Conservation (phyloP, 164 flowering plant genomes). For the Aristolochia fimbriata region DNA sequence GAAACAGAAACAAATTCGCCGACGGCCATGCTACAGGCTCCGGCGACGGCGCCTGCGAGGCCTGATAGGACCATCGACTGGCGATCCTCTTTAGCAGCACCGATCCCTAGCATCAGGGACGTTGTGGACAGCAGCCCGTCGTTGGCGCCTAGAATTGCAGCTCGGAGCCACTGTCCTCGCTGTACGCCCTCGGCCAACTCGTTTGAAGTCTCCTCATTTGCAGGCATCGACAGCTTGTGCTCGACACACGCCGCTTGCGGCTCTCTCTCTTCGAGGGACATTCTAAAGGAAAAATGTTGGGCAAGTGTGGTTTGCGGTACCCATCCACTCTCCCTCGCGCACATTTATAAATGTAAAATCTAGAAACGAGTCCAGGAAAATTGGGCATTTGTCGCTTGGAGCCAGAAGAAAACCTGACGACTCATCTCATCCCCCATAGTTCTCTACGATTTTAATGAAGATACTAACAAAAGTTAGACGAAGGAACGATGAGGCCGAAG, state of each 20-base stretch:
- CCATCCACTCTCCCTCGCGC: too few species aligned
- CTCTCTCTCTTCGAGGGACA: too few species aligned
- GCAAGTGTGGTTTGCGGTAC: too few species aligned
- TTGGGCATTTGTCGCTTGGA: too few species aligned
- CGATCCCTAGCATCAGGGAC: conserved; percentile 48
- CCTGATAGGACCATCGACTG: conserved; percentile 43
- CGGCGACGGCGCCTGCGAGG: conserved; percentile 61
- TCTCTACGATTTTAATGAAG: too few species aligned
- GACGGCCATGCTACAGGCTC: conserved; percentile 63
- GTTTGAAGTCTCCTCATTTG: background rate
- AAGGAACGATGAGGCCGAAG: too few species aligned
- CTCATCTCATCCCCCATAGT: too few species aligned
- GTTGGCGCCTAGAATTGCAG: conserved; percentile 50
- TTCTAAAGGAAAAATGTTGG: too few species aligned
- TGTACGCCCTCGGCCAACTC: conserved; percentile 8
- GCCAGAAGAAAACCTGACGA: too few species aligned
- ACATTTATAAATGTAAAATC: too few species aligned
- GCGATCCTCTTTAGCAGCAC: conserved; percentile 35
- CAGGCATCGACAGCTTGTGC: conserved; percentile 5
- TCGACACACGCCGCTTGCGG: conserved; percentile 1
- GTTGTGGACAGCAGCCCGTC: conserved; percentile 59
- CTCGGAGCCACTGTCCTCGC: conserved; percentile 60
- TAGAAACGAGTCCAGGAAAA: too few species aligned
- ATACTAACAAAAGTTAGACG: too few species aligned
- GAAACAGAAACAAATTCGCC: conserved; percentile 63